Base-by-base conservation (phyloP, 768 basidiomycete species). In the Amyloporia xantha region DNA sequence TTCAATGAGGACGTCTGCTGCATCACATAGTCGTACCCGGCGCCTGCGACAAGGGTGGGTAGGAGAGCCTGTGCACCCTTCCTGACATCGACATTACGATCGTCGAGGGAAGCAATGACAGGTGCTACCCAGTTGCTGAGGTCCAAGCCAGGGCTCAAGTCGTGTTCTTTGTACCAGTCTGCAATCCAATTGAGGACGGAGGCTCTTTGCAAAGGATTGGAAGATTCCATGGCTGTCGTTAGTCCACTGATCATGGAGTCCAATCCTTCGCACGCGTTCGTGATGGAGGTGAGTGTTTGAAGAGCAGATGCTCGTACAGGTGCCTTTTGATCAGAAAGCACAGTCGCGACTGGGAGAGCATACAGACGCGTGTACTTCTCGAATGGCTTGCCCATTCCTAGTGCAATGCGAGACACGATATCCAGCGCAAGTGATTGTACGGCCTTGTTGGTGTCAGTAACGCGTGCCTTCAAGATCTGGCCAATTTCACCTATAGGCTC, bases 381-480 rank as follows among this genome's bases (percentile, higher is more conserved):
- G 61, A 99, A 98, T 2, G 90, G 80, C 62, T 86, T 91, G 36
- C 92, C 93, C 91, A 99, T 98, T 2, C 92, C 94, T 2, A 76
- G 80, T 5, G 96, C 92, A 54, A 98, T 82, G 26, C 91, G 86
- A 28, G 84, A 77, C 46, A 98, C 82, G 48, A 95, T 86, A 61
- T 95, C 92, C 19, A 99, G 77, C 20, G 95, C 88, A 40, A 96
- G 75, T 12, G 75, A 71, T 65, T 98, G 96, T 27, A 98, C 94
- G 7, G 88, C 81, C 62, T 98, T 91, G 71, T 99, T 99, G 39
- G 88, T 85, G 65, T 99, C 96, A 13, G 77, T 79, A 21, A 97
- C 79, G 55, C 96, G 80, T 11, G 81, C 80, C 66, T 97, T 98
- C 51, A 99, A 71, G 2, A 91, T 81, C 57, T 83, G 82, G 0